Percentiles rank a stretch among this genome's conserved stretches.
Conservation (phyloP, 345 rosid genomes). For the Pugionium dolabratum region DNA sequence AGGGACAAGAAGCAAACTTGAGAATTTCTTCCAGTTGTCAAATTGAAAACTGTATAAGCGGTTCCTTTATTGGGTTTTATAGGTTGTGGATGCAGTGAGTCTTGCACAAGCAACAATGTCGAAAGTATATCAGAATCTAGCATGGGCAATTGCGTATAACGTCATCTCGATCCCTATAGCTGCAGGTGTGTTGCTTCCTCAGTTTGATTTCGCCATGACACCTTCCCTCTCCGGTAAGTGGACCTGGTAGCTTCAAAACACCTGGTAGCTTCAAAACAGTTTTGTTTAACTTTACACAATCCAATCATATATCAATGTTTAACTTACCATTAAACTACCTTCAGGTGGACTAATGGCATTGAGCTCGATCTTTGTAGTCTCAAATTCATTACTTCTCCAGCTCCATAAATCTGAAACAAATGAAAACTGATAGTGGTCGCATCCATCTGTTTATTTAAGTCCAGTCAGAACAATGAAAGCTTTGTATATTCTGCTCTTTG, state of each 20-base stretch:
- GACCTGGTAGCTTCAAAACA: neutral
- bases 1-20: neutral
- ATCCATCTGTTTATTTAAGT: slow-evolving; percentile 2
- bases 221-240: slow-evolving; percentile 82
- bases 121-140: slow-evolving; percentile 85
- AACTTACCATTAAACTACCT: neutral
- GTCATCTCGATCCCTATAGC: slow-evolving; percentile 83
- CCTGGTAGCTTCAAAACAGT: too few relatives aligned
- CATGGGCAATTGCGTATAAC: slow-evolving; percentile 89
- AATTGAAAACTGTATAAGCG: neutral
- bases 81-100: slow-evolving; percentile 83
- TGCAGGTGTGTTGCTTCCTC: slow-evolving; percentile 88
- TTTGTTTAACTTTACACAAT: too few relatives aligned
- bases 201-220: slow-evolving; percentile 81
- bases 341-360: slow-evolving; percentile 93
- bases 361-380: slow-evolving; percentile 88
- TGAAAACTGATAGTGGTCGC: slow-evolving; percentile 2
- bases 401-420: slow-evolving; percentile 50
- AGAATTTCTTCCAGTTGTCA: neutral
- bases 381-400: slow-evolving; percentile 80
- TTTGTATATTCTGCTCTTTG: slow-evolving; percentile 13
- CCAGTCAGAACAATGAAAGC: neutral
- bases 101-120: slow-evolving; percentile 87
- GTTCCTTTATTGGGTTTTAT: slow-evolving; percentile 14
- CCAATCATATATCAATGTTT: neutral